phyloP scores from a whole-genome alignment of 2,329 filamentous ascomycete genomes.

The Exophiala calicioides region DNA sequence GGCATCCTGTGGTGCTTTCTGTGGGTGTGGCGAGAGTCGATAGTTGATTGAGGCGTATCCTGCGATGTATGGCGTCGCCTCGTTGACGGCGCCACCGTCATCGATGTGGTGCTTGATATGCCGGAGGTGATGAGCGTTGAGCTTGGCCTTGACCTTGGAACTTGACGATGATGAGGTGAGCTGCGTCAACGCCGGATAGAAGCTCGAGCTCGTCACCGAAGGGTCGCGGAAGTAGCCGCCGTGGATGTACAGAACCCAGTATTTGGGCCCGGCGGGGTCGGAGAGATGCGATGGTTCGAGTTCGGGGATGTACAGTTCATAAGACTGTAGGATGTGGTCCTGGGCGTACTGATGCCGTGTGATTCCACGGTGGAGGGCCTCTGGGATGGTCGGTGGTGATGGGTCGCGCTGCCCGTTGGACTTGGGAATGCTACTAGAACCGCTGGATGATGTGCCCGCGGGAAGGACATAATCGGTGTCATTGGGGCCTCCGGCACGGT shows the following conservation, averaged over 20 bases:
- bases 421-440: neutral
- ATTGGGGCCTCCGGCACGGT: conserved; percentile 7
- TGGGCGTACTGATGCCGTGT: conserved; percentile 29
- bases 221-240: conserved; percentile 54
- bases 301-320: conserved; percentile 28
- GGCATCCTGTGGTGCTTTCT: conserved; percentile 40
- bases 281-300: conserved; percentile 5
- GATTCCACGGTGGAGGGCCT: conserved; percentile 15
- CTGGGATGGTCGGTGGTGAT: conserved; percentile 6
- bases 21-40: conserved; percentile 46
- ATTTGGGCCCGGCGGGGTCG: conserved; percentile 10
- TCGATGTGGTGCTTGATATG: conserved; percentile 3
- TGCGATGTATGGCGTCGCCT: conserved; percentile 33
- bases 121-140: conserved; percentile 4
- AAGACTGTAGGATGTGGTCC: conserved; percentile 31
- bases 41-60: conserved; percentile 50
- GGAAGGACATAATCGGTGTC: conserved; percentile 9
- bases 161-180: conserved; percentile 20
- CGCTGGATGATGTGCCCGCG: conserved; percentile 4
- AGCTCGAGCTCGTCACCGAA: conserved; percentile 38
- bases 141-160: neutral
- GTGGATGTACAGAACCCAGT: conserved; percentile 44
- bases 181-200: conserved; percentile 40
- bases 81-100: neutral
- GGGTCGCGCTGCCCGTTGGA: conserved; percentile 5